phyloP scores from a whole-genome alignment of 1,284 basidiomycete genomes.

The Ceratobasidium sp. region DNA sequence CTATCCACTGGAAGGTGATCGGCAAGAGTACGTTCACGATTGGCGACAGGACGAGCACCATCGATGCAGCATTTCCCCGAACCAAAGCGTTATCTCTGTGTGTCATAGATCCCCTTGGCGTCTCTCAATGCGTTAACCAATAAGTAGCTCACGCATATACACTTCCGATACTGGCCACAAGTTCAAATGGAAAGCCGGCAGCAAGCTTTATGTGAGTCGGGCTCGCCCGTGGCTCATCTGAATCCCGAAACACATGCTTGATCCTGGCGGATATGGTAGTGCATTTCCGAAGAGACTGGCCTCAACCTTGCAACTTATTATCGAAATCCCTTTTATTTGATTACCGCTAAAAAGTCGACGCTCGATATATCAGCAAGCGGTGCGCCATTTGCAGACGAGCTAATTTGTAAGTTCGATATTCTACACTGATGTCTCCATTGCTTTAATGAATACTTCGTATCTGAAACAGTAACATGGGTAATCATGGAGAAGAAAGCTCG shows the following conservation, averaged over 20 bases:
- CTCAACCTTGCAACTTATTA: conserved; percentile 32
- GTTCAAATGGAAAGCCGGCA: conserved; percentile 20
- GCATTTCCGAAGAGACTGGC: neutral
- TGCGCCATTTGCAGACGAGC: neutral
- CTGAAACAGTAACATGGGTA: conserved; percentile 33
- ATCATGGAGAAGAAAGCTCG: conserved; percentile 28
- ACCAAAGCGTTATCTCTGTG: no score
- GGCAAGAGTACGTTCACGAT: no score
- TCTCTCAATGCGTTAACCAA: no score
- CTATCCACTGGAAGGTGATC: no score
- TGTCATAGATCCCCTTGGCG: no score
- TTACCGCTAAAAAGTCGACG: conserved; percentile 20
- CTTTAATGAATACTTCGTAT: no score
- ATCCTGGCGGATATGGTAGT: no score
- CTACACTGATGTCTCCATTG: no score
- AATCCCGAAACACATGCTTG: neutral
- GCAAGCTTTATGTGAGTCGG: conserved; percentile 1
- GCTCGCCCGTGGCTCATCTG: no score
- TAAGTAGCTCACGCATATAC: no score
- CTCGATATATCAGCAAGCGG: conserved; percentile 1
- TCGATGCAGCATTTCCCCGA: no score
- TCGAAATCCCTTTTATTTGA: neutral
- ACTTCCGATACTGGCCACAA: neutral
- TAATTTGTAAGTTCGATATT: neutral
- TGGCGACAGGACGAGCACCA: no score